Evolutionary conservation across 345 rosid species (phyloP).

Genomic region (Pseudoturritis turrita): DNA sequence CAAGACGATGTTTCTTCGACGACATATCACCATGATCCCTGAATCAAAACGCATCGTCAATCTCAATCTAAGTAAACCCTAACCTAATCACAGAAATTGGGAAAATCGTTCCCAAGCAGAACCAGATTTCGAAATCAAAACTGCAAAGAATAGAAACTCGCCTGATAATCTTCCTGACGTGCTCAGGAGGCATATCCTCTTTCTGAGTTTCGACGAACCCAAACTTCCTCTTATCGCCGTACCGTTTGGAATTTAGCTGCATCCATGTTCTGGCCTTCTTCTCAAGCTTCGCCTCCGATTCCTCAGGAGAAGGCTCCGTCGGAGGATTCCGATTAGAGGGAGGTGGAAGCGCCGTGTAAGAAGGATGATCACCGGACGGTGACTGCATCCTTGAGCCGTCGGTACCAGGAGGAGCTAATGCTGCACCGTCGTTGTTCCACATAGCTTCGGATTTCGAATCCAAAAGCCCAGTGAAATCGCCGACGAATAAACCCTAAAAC

Average conservation of each 20-base stretch:
- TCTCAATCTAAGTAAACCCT: background rate
- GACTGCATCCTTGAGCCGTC: conserved; percentile 61
- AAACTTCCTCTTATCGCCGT: conserved; percentile 90
- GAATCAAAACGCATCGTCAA: conserved; percentile 12
- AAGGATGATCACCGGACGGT: conserved; percentile 78
- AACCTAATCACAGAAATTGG: background rate
- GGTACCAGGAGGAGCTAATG: conserved; percentile 79
- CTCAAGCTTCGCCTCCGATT: conserved; percentile 83
- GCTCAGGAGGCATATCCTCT: conserved; percentile 99
- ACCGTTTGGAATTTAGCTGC: conserved; percentile 90
- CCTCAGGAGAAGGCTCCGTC: conserved; percentile 43
- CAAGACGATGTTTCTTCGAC: conserved; percentile 90
- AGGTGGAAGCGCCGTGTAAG: conserved; percentile 69
- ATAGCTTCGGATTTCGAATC: conserved; percentile 21
- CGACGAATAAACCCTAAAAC: conserved; percentile 19
- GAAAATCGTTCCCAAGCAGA: background rate
- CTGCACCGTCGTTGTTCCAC: conserved; percentile 56
- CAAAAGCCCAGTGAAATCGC: background rate
- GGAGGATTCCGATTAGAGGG: conserved; percentile 34
- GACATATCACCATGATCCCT: conserved; percentile 99
- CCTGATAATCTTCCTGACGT: conserved; percentile 95
- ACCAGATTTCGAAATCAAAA: background rate
- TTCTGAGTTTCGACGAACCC: conserved; percentile 99
- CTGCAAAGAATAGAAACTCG: conserved; percentile 9
- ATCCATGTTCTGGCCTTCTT: conserved; percentile 99